phyloP scores from a whole-genome alignment of 805 yeast genomes.

The Ogataea haglerorum region DNA sequence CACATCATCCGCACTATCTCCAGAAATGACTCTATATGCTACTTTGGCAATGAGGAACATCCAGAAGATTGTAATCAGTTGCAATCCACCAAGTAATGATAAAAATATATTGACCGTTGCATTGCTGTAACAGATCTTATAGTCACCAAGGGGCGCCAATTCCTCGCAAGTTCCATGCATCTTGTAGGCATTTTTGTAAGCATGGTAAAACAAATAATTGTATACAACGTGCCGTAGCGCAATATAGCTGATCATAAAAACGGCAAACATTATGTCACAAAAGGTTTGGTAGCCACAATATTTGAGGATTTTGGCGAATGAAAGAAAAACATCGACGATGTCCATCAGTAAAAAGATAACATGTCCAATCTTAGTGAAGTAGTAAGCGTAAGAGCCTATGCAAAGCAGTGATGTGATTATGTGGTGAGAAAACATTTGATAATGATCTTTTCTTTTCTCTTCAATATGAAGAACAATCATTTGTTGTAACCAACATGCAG shows the following conservation, averaged over 20 bases:
- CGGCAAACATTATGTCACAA: conserved; percentile 68
- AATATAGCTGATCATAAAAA: conserved; percentile 70
- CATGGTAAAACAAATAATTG: conserved; percentile 61
- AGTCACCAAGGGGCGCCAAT: conserved; percentile 11
- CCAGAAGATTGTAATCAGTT: conserved; percentile 68
- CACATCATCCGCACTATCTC: conserved; percentile 79
- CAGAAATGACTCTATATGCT: conserved; percentile 64
- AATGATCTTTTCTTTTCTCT: conserved; percentile 73
- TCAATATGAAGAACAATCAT: conserved; percentile 74
- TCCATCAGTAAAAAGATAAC: conserved; percentile 79
- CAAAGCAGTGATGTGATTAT: conserved; percentile 70
- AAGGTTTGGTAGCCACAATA: conserved; percentile 57
- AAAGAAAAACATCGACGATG: conserved; percentile 67
- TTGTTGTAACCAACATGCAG: conserved; percentile 82
- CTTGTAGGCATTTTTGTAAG: conserved; percentile 42
- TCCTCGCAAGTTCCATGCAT: conserved; percentile 46
- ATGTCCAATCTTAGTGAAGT: conserved; percentile 76
- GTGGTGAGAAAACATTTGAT: conserved; percentile 87
- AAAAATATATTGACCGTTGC: conserved; percentile 46
- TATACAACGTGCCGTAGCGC: conserved; percentile 69
- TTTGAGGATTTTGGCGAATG: conserved; percentile 72
- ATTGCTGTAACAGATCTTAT: conserved; percentile 49
- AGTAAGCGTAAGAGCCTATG: conserved; percentile 67
- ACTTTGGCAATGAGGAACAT: conserved; percentile 69
- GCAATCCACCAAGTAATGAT: conserved; percentile 59